Conservation (phyloP, 2,329 filamentous ascomycete genomes). For the Leptographium flavum region DNA sequence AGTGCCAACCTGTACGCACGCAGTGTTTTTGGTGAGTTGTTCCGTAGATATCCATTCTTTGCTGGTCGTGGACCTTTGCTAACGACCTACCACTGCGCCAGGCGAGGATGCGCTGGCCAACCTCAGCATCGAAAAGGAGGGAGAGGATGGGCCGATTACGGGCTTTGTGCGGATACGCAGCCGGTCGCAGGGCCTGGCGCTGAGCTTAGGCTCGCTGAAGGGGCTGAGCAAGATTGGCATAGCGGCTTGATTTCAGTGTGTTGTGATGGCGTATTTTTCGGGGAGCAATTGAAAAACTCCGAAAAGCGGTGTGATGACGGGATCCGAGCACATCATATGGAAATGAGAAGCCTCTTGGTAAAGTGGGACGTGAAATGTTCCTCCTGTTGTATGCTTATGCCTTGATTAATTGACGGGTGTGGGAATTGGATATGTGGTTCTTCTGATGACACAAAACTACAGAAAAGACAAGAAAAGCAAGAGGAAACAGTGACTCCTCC, state of each 20-base stretch:
- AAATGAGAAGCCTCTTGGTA: too few relatives aligned
- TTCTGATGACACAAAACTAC: too few relatives aligned
- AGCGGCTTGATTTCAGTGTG: conserved; percentile 15
- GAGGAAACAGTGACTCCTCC: too few relatives aligned
- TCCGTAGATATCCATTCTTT: not conserved
- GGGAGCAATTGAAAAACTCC: not conserved
- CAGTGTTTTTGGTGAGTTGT: conserved; percentile 85
- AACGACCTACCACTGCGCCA: conserved; percentile 22
- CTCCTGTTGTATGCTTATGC: too few relatives aligned
- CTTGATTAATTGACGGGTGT: too few relatives aligned
- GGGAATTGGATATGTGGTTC: too few relatives aligned
- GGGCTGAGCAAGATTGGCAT: conserved; percentile 71
- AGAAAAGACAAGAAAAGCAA: too few relatives aligned
- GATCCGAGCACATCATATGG: too few relatives aligned
- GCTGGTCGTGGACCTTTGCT: not conserved
- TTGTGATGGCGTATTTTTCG: not conserved
- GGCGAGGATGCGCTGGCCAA: conserved; percentile 97
- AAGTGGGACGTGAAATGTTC: too few relatives aligned
- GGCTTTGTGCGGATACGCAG: conserved; percentile 97
- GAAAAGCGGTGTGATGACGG: not conserved
- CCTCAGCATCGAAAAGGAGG: conserved; percentile 93
- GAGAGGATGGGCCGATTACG: conserved; percentile 85
- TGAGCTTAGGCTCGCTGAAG: conserved; percentile 89
- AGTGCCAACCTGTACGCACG: conserved; percentile 93
- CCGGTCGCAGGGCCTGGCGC: conserved; percentile 83